These are phyloP conservation scores for Flueggea neowawraea DNA, from an alignment of 441 rosid species.

Conservation along the genomic window DNA sequence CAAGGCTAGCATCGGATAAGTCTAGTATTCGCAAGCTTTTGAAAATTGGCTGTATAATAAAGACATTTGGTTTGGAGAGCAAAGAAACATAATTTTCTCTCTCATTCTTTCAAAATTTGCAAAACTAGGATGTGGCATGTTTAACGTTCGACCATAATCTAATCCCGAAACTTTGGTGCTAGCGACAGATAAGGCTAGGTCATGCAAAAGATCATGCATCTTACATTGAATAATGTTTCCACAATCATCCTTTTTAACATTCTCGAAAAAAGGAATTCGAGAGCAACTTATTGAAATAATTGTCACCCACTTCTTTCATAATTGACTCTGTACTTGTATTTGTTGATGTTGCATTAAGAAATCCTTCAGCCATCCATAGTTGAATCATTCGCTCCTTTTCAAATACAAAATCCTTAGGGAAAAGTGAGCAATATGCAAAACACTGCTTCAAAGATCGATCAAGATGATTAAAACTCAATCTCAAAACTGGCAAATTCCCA, in stretches of 20 bases:
- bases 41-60: not conserved
- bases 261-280: slow-evolving; percentile 22
- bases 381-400: not conserved
- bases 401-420: slow-evolving; percentile 1
- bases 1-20: too few species aligned
- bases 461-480: slow-evolving; percentile 8
- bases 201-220: slow-evolving; percentile 32
- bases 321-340: not conserved
- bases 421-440: not conserved
- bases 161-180: too few species aligned
- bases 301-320: slow-evolving; percentile 17
- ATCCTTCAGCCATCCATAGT: slow-evolving; percentile 13
- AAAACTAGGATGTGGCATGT: too few species aligned
- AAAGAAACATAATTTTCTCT: too few species aligned
- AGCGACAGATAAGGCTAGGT: slow-evolving; percentile 20
- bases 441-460: not conserved
- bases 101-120: too few species aligned
- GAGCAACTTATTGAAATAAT: slow-evolving; percentile 19
- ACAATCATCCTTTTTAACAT: slow-evolving; percentile 15
- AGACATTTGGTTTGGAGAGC: not conserved
- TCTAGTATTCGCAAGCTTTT: not conserved
- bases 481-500: not conserved
- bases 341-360: not conserved
- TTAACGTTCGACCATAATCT: too few species aligned
- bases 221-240: slow-evolving; percentile 9